A percentile compares a stretch with the other conserved stretches of the same genome.
Evolutionary conservation across 345 rosid genomes (phyloP).

Genomic region (Orychophragmus violaceus): DNA sequence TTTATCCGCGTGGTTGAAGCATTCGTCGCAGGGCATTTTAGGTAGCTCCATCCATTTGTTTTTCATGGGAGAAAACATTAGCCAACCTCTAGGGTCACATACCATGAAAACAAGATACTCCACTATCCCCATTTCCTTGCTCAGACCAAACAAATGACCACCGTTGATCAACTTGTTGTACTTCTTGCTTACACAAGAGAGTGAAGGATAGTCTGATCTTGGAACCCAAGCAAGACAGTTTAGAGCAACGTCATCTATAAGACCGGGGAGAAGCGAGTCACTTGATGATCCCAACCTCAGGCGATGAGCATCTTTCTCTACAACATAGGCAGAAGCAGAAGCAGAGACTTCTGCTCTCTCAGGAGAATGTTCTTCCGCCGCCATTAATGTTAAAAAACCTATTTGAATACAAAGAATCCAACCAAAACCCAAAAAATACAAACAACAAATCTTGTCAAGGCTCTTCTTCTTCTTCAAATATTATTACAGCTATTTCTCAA

Average conservation of each 20-base stretch:
- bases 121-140: too few relatives aligned
- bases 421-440: conserved; percentile 23
- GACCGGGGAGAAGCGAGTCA: conserved; percentile 73
- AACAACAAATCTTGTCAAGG: conserved; percentile 17
- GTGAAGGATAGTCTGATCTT: conserved; percentile 51
- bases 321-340: conserved; percentile 16
- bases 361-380: conserved; percentile 24
- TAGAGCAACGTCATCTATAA: conserved; percentile 65
- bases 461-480: not conserved
- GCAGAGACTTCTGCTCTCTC: conserved; percentile 33
- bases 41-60: conserved; percentile 68
- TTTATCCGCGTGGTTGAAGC: too few relatives aligned
- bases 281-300: conserved; percentile 43
- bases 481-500: conserved; percentile 12
- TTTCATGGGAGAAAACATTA: conserved; percentile 52
- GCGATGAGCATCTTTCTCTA: conserved; percentile 44
- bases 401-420: conserved; percentile 20
- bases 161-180: too few relatives aligned
- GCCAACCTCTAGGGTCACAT: conserved; percentile 79
- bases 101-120: conserved; percentile 71
- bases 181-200: too few relatives aligned
- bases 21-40: conserved; percentile 74
- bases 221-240: conserved; percentile 56
- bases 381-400: conserved; percentile 26
- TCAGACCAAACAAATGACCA: too few relatives aligned